Evolutionary conservation across 192 early-diverging fungal species (phyloP), one percentile per base, ranked within the genome.

Genomic region (Coemansia nantahalensis): DNA sequence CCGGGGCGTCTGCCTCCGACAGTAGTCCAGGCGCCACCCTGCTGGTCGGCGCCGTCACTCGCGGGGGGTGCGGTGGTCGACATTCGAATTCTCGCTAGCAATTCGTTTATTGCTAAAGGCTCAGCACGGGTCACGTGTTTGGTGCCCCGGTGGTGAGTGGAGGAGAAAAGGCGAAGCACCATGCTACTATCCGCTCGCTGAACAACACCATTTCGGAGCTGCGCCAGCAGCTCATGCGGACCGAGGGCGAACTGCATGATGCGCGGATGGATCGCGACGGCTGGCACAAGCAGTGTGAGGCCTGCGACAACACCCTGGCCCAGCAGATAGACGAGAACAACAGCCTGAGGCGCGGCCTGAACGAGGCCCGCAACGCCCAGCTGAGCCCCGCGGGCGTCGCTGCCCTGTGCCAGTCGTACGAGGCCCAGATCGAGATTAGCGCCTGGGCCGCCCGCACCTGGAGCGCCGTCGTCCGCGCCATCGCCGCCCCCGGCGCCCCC

Each of bases 251-350:
- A 4, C 21, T 68, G 16, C 58, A 68, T 33, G 65, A 60, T 7
- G 42, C 53, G 18, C 51, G 58, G 15, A 9, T 68, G n/a, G 69
- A 72, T 43, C 56, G 63, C 48, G 57, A 72, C 41, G 69, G 63
- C n/a, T 72, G 56, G 63, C 48, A 62, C 23, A 42, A 72, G 35
- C 50, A 72, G 45, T 48, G 32, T 30, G 8, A 51, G 16, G 69
- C 51, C 2, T 46, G 23, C 18, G 40, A 60, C 40, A 41, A 55
- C 26, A 33, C 56, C 8, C 41, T 66, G n/a, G 30, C 39, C 28
- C 47, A 51, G 22, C 57, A 65, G 45, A 45, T 56, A 2, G 42
- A 41, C 11, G 57, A 66, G 48, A 65, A 59, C 32, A 47, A 55
- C 19, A 45, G 26, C 12, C 41, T 72, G 30, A 40, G 32, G 8